Conservation (phyloP, 2,329 filamentous ascomycete genomes). For the Pseudogymnoascus sp. region DNA sequence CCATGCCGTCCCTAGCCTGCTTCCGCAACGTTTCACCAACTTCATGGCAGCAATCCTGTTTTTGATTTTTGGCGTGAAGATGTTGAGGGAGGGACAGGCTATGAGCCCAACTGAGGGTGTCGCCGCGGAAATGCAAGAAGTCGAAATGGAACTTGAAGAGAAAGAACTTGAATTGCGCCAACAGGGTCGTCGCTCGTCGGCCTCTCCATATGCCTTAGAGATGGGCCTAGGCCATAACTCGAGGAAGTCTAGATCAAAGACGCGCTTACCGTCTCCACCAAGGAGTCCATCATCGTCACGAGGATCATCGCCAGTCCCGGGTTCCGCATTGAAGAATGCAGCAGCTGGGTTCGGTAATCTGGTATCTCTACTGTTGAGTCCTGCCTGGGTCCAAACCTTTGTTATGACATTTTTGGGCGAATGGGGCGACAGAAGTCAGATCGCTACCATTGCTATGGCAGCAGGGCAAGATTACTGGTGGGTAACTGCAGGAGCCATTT, state of each 20-base stretch:
- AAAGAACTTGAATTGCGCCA: conserved; percentile 74
- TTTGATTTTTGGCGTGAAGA: conserved; percentile 77
- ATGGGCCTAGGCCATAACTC: conserved; percentile 61
- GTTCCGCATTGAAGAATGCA: conserved; percentile 35
- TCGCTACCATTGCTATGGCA: conserved; percentile 97
- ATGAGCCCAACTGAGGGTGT: conserved; percentile 90
- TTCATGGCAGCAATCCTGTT: conserved; percentile 80
- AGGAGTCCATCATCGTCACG: conserved; percentile 75
- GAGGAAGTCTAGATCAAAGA: conserved; percentile 65
- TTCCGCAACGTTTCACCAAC: conserved; percentile 85
- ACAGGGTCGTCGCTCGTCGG: conserved; percentile 56
- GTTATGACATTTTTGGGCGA: conserved; percentile 98
- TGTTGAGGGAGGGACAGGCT: conserved; percentile 76
- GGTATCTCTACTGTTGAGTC: conserved; percentile 78
- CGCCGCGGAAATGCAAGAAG: conserved; percentile 94
- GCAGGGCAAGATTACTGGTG: conserved; percentile 98
- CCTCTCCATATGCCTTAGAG: conserved; percentile 72
- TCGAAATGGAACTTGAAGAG: conserved; percentile 85
- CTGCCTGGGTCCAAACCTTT: conserved; percentile 98
- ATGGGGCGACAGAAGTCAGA: conserved; percentile 96
- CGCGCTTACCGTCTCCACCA: conserved; percentile 70
- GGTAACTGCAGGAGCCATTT: conserved; percentile 83
- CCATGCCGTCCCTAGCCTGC: conserved; percentile 81
- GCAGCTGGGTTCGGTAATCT: conserved; percentile 75
- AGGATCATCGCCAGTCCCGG: conserved; percentile 39